Evolutionary conservation across 139 green algal species (phyloP), one percentile per base, ranked within the genome.

Genomic region (Closterium sp.): DNA sequence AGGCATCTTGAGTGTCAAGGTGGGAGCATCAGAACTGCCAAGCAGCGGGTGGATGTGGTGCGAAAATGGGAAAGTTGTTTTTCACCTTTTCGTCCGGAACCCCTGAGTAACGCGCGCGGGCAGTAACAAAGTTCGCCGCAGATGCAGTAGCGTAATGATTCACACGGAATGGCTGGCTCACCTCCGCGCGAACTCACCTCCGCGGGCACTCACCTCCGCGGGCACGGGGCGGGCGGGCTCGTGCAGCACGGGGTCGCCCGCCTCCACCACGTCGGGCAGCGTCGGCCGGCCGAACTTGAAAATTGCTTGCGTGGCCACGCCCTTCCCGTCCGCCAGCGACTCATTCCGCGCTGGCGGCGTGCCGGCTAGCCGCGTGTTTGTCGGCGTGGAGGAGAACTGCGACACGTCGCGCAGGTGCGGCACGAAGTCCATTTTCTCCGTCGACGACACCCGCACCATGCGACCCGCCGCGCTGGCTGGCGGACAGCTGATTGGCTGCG

Each of bases 211-310:
- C 83, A 92, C 89, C 32, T 89, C 16, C 5, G 84, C n/a, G 25
- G 89, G 81, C 38, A 93, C 90, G 28, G 92, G 88, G 69, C n/a
- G 16, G 19, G 91, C 91, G 33, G 87, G 66, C 76, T 92, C 88
- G 69, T 93, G 91, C 66, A 93, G 91, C 21, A 93, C 91, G 36
- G 91, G 91, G 91, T 93, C 91, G 30, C 91, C 91, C 16, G 88
- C 91, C 88, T 93, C 88, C 25, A 93, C 91, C 21, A 93, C 34
- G 30, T 93, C 90, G n/a, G 90, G 90, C 90, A 93, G 31, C 38
- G 90, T 33, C 25, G 90, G 90, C 23, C 19, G 25, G 33, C 90
- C 90, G 28, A 93, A 93, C 33, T 89, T 89, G 31, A 93, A 93
- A n/a, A 91, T 31, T 10, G 36, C 88, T 21, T 23, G 35, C 36